Conservation (phyloP, 2,329 filamentous ascomycete species). For the Talaromyces atroroseus region DNA sequence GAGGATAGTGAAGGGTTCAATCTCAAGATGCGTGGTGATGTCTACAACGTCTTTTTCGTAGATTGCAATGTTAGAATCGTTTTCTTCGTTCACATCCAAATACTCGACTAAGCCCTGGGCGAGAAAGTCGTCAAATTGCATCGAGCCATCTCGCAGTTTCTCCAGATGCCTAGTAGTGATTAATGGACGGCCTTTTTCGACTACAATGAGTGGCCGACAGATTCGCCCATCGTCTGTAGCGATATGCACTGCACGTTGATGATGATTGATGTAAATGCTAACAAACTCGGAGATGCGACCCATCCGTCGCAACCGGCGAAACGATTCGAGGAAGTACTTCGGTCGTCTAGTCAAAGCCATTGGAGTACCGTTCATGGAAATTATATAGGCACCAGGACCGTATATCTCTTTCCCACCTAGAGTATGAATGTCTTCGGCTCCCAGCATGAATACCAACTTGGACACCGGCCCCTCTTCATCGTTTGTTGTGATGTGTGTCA, state of each 20-base stretch:
- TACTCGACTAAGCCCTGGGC: conserved; percentile 90
- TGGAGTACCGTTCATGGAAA: conserved; percentile 93
- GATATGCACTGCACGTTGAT: conserved; percentile 87
- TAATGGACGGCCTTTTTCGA: conserved; percentile 78
- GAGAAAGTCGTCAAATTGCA: conserved; percentile 91
- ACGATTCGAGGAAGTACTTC: conserved; percentile 77
- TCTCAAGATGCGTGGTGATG: conserved; percentile 88
- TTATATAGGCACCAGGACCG: conserved; percentile 73
- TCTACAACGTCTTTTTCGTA: conserved; percentile 79
- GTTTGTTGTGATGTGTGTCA: conserved; percentile 98
- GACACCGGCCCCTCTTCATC: conserved; percentile 88
- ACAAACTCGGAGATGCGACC: conserved; percentile 94
- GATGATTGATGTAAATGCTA: conserved; percentile 91
- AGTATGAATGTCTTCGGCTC: conserved; percentile 74
- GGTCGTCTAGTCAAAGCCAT: conserved; percentile 81
- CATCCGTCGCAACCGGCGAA: conserved; percentile 79
- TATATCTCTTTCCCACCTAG: conserved; percentile 85
- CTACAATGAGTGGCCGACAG: conserved; percentile 90
- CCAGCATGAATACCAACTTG: conserved; percentile 78
- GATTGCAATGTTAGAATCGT: conserved; percentile 87
- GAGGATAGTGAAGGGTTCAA: conserved; percentile 94
- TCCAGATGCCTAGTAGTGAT: conserved; percentile 74
- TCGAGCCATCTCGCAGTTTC: conserved; percentile 73
- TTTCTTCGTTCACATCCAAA: conserved; percentile 96
- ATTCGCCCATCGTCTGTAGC: conserved; percentile 96